Evolutionary conservation across 345 rosid genomes (phyloP).

Genomic region (Linum usitatissimum): DNA sequence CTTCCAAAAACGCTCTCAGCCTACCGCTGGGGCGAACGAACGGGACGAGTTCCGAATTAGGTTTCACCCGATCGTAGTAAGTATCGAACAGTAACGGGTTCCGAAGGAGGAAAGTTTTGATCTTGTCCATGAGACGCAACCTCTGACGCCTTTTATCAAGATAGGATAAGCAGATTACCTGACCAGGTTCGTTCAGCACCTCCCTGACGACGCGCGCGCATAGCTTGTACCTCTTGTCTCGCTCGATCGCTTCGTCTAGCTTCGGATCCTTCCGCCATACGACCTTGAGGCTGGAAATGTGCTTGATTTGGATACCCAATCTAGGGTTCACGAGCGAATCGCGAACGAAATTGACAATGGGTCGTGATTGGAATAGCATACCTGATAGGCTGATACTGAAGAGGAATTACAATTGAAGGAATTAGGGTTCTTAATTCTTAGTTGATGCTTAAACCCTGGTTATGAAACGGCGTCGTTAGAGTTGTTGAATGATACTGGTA

Average conservation of each 20-base stretch:
- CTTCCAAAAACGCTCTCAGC: conserved; percentile 50
- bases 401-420: too few species aligned
- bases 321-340: conserved; percentile 3
- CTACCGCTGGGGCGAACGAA: conserved; percentile 47
- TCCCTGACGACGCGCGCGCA: conserved; percentile 64
- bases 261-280: conserved; percentile 62
- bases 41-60: conserved; percentile 43
- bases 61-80: conserved; percentile 54
- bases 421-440: too few species aligned
- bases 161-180: conserved; percentile 59
- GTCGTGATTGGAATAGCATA: neutral
- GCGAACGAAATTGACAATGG: neutral
- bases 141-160: conserved; percentile 71
- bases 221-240: conserved; percentile 50
- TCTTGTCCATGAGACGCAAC: conserved; percentile 40
- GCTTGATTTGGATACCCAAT: conserved; percentile 13
- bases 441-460: too few species aligned
- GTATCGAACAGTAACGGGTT: conserved; percentile 51
- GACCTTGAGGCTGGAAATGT: conserved; percentile 69
- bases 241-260: conserved; percentile 63
- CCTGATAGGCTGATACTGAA: too few species aligned
- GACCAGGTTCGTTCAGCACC: conserved; percentile 73
- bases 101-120: conserved; percentile 37
- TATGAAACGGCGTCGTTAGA: too few species aligned
- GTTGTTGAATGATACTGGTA: too few species aligned